These are phyloP conservation scores for Auxenochlorella protothecoides DNA, from an alignment of 139 green algal species.

Conservation along the genomic window DNA sequence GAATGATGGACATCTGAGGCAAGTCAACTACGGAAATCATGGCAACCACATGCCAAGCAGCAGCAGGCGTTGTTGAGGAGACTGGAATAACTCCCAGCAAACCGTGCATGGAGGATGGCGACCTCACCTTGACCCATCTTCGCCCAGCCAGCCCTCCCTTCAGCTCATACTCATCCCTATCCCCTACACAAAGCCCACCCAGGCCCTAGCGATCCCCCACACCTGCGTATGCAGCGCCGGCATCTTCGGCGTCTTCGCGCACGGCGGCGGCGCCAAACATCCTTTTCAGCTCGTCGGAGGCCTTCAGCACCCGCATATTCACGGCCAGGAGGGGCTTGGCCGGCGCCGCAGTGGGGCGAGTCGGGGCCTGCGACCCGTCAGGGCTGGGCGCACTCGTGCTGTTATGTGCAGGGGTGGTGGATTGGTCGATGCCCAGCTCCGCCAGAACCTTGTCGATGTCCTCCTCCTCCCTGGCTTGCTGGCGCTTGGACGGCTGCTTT, in stretches of 20 bases:
- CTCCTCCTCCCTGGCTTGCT: conserved; percentile 22
- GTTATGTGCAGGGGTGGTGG: not conserved
- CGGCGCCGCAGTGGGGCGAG: too few species aligned
- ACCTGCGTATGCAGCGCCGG: conserved; percentile 3
- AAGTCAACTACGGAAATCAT: not conserved
- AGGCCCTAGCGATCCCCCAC: not conserved
- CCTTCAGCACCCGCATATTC: conserved; percentile 37
- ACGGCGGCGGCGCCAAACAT: conserved; percentile 74
- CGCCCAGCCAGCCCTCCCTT: not conserved
- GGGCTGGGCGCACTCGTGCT: not conserved
- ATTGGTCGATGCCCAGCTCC: conserved; percentile 46
- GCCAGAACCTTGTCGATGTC: conserved; percentile 54
- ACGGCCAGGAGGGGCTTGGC: conserved; percentile 47
- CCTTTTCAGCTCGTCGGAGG: conserved; percentile 64
- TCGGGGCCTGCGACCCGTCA: not conserved
- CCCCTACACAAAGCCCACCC: not conserved
- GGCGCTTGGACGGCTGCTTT: not conserved
- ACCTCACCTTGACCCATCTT: not conserved
- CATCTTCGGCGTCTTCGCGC: conserved; percentile 38
- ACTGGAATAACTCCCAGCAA: too few species aligned
- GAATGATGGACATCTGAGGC: not conserved
- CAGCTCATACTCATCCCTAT: too few species aligned
- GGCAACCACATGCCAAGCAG: not conserved
- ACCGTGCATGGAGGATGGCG: not conserved
- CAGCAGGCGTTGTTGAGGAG: not conserved